These are phyloP conservation scores for Ceratobasidium theobromae DNA, from an alignment of 1,284 basidiomycete species.

Conservation along the genomic window DNA sequence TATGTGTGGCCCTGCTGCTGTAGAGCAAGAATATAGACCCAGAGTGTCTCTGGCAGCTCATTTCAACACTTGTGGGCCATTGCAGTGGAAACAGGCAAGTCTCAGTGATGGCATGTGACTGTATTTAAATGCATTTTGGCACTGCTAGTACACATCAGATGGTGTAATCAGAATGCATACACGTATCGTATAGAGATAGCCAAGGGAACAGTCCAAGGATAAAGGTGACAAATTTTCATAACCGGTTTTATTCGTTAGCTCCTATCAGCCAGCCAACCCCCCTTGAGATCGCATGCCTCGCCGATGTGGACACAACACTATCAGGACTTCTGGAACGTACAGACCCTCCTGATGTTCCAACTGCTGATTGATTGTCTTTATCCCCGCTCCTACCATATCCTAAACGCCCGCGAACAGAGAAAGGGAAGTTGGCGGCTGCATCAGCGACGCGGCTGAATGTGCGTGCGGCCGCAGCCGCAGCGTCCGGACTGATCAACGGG, in stretches of 20 bases:
- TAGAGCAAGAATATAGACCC: no score
- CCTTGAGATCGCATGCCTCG: constrained; percentile 70
- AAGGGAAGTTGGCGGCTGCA: constrained; percentile 77
- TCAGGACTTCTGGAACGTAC: constrained; percentile 52
- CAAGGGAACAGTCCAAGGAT: no score
- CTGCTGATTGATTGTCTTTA: constrained; percentile 47
- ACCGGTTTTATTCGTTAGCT: constrained; percentile 52
- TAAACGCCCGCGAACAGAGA: constrained; percentile 55
- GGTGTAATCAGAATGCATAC: no score
- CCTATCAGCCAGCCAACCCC: constrained; percentile 88
- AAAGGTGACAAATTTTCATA: background rate
- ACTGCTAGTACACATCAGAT: no score
- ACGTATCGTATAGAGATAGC: no score
- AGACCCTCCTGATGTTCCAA: constrained; percentile 33
- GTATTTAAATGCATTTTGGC: no score
- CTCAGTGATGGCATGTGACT: no score
- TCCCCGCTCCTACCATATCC: constrained; percentile 34
- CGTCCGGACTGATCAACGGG: constrained; percentile 32
- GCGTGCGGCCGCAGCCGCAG: constrained; percentile 52
- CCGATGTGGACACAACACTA: constrained; percentile 60
- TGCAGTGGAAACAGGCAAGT: no score
- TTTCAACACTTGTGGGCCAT: no score
- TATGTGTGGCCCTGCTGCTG: no score
- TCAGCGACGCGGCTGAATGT: constrained; percentile 73
- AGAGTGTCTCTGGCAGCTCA: no score